Evolutionary conservation across 2,329 filamentous ascomycete species (phyloP), one percentile per base, ranked within the genome.

Genomic region (Aquanectria penicillioides): DNA sequence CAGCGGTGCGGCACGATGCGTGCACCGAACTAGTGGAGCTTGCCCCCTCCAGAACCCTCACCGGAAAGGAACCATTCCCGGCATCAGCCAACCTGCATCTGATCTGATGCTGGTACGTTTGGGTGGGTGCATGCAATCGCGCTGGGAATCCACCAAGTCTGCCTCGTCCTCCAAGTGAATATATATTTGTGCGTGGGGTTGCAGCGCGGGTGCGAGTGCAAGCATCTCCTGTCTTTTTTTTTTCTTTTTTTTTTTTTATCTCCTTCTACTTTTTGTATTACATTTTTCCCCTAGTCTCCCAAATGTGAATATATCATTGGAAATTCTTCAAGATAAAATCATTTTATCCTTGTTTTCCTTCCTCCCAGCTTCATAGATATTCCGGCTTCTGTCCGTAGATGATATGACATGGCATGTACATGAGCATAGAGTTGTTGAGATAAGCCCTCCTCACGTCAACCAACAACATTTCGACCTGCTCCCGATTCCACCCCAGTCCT

Each of bases 381-480:
- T 60, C 46, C 28, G 83, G 81, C 69, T 81, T 85, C 70, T 86
- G 84, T 13, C 78, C 83, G 63, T 83, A 85, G 11, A 85, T 74
- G 48, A 86, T 77, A 66, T 84, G 79, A 63, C 85, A 74, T 8
- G 83, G 83, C 83, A 86, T 86, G 61, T 83, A 85, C 75, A 78
- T 74, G 64, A 81, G 77, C 63, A 72, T 73, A 54, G 71, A 66
- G 44, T 78, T 79, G 52, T 82, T 80, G 61, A 74, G 73, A 62
- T 82, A 83, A n/a, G 79, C 80, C 59, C 74, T 80, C 60, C 80
- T 73, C 13, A 84, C 81, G 15, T 79, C 73, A 11, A 81, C 72
- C 13, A 85, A 75, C 59, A 81, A 81, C 11, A 81, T 61, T 61
- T 84, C 79, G 9, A 83, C 80, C 59, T 84, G 73, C 29, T 81